Conservation (phyloP, 176 grass and related monocot genomes). For the barley (Hordeum vulgare) region DNA sequence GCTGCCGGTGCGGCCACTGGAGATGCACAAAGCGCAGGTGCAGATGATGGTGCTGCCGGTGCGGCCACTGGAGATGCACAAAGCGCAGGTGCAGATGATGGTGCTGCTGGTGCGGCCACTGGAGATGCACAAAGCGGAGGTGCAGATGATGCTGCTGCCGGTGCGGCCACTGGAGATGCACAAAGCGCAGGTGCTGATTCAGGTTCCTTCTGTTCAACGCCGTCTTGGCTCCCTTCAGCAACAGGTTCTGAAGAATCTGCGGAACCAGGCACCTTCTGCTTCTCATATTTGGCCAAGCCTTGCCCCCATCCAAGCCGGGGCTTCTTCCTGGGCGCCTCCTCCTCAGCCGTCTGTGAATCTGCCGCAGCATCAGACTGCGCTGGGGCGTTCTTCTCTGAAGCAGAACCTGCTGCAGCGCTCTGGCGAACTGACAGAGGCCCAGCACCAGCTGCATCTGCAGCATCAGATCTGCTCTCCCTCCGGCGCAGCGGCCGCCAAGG, state of each 20-base stretch:
- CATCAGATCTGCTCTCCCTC: slow-evolving; percentile 57
- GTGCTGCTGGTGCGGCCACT: background rate
- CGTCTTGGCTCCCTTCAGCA: slow-evolving; percentile 18
- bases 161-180: no score
- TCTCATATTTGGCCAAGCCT: slow-evolving; percentile 96
- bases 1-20: background rate
- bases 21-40: background rate
- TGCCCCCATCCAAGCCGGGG: slow-evolving; percentile 93
- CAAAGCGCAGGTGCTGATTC: background rate
- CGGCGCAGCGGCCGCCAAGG: slow-evolving; percentile 51
- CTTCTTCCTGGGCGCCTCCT: slow-evolving; percentile 69
- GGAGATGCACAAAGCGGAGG: background rate
- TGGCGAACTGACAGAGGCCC: slow-evolving; percentile 22
- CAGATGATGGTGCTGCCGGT: background rate
- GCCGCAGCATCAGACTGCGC: background rate
- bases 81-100: background rate
- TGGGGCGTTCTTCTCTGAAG: slow-evolving; percentile 27
- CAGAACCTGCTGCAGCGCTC: background rate
- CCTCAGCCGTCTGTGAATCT: slow-evolving; percentile 32
- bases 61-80: background rate
- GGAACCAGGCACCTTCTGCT: slow-evolving; percentile 67
- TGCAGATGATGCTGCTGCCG: no score
- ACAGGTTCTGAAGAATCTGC: slow-evolving; percentile 13
- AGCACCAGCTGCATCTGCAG: slow-evolving; percentile 11
- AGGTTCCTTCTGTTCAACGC: slow-evolving; percentile 9